Percentiles rank a stretch among this genome's conserved stretches.
These are phyloP conservation scores for Camelina sativa DNA, from an alignment of 345 rosid genomes.

Conservation along the genomic window DNA sequence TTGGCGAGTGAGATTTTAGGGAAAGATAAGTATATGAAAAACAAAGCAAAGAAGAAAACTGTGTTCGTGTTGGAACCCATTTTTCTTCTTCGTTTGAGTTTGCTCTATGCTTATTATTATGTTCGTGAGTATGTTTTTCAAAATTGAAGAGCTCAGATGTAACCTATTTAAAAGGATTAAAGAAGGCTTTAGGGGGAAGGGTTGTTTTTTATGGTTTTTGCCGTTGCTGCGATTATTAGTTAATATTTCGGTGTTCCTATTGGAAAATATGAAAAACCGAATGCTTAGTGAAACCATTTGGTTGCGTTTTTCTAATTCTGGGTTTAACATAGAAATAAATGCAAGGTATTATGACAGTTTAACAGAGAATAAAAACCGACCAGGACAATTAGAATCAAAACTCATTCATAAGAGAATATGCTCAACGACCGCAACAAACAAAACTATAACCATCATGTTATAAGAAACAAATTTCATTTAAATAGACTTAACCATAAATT, in stretches of 20 bases:
- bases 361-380: neutral
- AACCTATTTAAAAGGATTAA: constrained; percentile 3
- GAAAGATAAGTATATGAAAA: constrained; percentile 17
- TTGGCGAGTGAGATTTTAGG: neutral
- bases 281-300: neutral
- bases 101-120: neutral
- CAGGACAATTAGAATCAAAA: constrained; percentile 6
- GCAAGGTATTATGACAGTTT: neutral
- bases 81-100: neutral
- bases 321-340: neutral
- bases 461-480: neutral
- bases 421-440: neutral
- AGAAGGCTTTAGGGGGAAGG: neutral
- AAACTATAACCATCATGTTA: neutral
- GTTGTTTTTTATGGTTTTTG: constrained; percentile 8
- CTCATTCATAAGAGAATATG: neutral
- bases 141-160: neutral
- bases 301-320: constrained; percentile 10
- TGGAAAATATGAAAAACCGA: neutral
- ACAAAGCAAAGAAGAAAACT: neutral
- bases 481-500: neutral
- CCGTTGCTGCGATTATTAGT: constrained; percentile 26
- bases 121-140: constrained; percentile 15
- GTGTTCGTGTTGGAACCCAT: constrained; percentile 26
- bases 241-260: constrained; percentile 19